Conservation (phyloP, 805 yeast genomes). For the Kodamaea fukazawae region DNA sequence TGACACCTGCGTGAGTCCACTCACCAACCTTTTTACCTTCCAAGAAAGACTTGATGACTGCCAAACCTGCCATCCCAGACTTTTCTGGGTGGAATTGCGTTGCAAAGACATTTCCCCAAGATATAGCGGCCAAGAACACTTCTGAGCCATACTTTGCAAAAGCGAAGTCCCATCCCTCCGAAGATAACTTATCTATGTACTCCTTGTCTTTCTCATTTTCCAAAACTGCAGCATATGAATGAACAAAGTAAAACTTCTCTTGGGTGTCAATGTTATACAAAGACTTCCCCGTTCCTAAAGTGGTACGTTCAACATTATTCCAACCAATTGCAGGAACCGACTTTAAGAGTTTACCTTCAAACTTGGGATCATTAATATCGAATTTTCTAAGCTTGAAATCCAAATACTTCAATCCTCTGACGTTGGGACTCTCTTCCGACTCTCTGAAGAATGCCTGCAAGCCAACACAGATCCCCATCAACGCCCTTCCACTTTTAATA, state of each 20-base stretch:
- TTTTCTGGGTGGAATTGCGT: constrained; percentile 99
- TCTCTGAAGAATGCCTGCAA: constrained; percentile 77
- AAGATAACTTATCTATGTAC: constrained; percentile 22
- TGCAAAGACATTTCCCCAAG: constrained; percentile 79
- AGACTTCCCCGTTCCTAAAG: constrained; percentile 18
- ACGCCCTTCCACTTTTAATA: constrained; percentile 72
- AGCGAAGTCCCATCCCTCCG: constrained; percentile 70
- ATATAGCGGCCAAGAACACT: constrained; percentile 75
- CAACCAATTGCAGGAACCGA: constrained; percentile 98
- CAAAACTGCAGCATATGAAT: constrained; percentile 83
- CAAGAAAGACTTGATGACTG: constrained; percentile 70
- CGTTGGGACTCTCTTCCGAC: constrained; percentile 70
- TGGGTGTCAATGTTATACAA: constrained; percentile 61
- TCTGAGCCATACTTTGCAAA: constrained; percentile 73
- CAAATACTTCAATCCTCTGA: constrained; percentile 48
- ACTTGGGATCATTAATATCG: constrained; percentile 34
- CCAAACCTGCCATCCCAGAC: constrained; percentile 87
- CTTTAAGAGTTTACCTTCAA: constrained; percentile 41
- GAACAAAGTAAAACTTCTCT: constrained; percentile 88
- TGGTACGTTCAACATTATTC: constrained; percentile 53
- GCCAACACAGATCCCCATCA: constrained; percentile 98
- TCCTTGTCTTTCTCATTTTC: constrained; percentile 26
- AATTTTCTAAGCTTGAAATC: constrained; percentile 55
- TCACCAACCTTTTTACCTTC: constrained; percentile 36
- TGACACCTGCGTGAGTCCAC: constrained; percentile 11